phyloP scores from a whole-genome alignment of 2,329 filamentous ascomycete genomes.

The Aspergillus pseudoterreus region DNA sequence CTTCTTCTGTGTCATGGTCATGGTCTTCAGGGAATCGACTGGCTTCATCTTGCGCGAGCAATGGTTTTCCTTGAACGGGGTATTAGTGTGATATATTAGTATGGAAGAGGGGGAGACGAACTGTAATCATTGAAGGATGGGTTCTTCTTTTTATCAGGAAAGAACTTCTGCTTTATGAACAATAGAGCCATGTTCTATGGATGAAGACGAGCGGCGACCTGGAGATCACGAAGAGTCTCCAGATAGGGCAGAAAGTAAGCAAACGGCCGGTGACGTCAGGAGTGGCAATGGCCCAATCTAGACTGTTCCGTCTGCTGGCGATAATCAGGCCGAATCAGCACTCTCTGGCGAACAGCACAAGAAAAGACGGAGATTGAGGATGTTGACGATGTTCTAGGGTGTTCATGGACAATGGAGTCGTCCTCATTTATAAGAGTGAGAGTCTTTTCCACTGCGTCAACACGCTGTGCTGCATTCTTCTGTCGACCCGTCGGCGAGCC shows the following conservation, averaged over 20 bases:
- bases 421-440: too few species aligned
- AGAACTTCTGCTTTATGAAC: slow-evolving; percentile 36
- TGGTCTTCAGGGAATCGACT: slow-evolving; percentile 10
- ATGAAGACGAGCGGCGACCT: not conserved
- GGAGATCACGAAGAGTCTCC: not conserved
- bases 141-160: slow-evolving; percentile 22
- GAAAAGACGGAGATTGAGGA: not conserved
- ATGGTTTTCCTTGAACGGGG: slow-evolving; percentile 28
- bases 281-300: slow-evolving; percentile 2
- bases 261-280: slow-evolving; percentile 9
- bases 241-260: slow-evolving; percentile 2
- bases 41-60: slow-evolving; percentile 25
- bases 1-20: slow-evolving; percentile 15
- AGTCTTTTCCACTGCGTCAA: too few species aligned
- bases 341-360: not conserved
- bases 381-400: not conserved
- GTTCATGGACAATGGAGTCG: not conserved
- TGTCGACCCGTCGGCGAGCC: not conserved
- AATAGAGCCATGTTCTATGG: slow-evolving; percentile 31
- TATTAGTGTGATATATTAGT: not conserved
- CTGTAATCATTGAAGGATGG: not conserved
- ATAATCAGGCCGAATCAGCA: not conserved
- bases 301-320: not conserved
- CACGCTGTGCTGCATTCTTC: not conserved
- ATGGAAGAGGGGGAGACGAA: not conserved